Conservation (phyloP, 169 alveolate species). For the Eimeria nieschulzi region DNA sequence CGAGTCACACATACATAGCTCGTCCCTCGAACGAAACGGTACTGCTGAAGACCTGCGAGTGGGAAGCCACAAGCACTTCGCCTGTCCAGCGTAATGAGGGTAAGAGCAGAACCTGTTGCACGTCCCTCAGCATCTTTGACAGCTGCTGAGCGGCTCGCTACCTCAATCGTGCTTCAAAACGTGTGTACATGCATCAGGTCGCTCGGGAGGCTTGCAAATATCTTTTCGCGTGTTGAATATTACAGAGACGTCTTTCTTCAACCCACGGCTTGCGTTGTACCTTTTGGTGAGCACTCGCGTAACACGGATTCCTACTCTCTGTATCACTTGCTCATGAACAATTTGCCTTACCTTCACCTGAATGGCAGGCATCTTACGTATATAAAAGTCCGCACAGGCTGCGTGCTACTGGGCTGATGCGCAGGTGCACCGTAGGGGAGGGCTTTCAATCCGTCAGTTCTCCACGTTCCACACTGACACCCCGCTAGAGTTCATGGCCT, state of each 20-base stretch:
- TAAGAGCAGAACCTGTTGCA: not conserved
- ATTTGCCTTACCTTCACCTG: not conserved
- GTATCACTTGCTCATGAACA: not conserved
- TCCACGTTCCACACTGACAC: constrained; percentile 77
- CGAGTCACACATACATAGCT: constrained; percentile 64
- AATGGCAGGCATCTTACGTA: too few relatives aligned
- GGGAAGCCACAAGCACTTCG: not conserved
- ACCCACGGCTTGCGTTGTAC: constrained; percentile 77
- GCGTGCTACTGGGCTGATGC: not conserved
- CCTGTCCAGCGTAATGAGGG: not conserved
- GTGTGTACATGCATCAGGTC: constrained; percentile 8
- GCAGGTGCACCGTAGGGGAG: constrained; percentile 71
- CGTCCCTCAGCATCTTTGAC: not conserved
- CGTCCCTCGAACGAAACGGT: constrained; percentile 54
- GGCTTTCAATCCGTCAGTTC: constrained; percentile 75
- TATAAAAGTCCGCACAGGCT: not conserved
- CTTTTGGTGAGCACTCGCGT: constrained; percentile 49
- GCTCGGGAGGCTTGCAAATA: constrained; percentile 39
- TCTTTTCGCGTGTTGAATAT: constrained; percentile 81
- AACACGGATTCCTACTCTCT: too few relatives aligned
- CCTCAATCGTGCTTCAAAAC: too few relatives aligned
- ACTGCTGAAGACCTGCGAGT: constrained; percentile 40
- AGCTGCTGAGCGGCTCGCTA: too few relatives aligned
- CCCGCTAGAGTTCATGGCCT: constrained; percentile 81
- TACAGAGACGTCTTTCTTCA: constrained; percentile 78